These are phyloP conservation scores for Neofusicoccum kwambonambiense DNA, from an alignment of 2,329 filamentous ascomycete genomes.

Conservation along the genomic window DNA sequence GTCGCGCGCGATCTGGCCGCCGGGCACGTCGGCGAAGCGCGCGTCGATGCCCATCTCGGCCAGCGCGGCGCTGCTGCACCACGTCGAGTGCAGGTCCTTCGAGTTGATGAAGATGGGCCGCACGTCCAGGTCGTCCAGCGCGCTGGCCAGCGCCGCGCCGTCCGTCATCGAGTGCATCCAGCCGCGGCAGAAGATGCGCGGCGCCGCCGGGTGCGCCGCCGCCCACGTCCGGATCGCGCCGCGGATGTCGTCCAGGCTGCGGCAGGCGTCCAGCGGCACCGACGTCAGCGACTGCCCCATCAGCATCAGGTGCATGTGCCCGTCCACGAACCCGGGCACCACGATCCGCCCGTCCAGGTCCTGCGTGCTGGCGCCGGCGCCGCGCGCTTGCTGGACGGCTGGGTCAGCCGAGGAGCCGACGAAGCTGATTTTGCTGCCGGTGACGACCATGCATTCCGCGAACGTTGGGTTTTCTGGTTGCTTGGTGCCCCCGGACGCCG, in stretches of 20 bases:
- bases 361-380: slow-evolving; percentile 24
- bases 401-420: slow-evolving; percentile 33
- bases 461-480: slow-evolving; percentile 22
- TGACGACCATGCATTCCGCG: slow-evolving; percentile 40
- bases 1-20: slow-evolving; percentile 55
- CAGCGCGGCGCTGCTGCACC: slow-evolving; percentile 55
- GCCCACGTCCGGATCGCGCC: slow-evolving; percentile 48
- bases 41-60: slow-evolving; percentile 50
- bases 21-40: slow-evolving; percentile 47
- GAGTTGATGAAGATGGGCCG: slow-evolving; percentile 57
- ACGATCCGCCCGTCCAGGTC: slow-evolving; percentile 43
- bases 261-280: slow-evolving; percentile 48
- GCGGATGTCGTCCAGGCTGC: slow-evolving; percentile 51
- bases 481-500: slow-evolving; percentile 15
- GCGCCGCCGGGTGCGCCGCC: slow-evolving; percentile 43
- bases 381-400: slow-evolving; percentile 28
- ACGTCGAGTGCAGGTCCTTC: slow-evolving; percentile 57
- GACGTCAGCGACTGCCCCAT: slow-evolving; percentile 56
- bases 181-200: slow-evolving; percentile 52
- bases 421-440: slow-evolving; percentile 40
- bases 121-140: slow-evolving; percentile 53
- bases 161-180: slow-evolving; percentile 60
- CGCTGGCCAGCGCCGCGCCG: slow-evolving; percentile 48
- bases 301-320: slow-evolving; percentile 58
- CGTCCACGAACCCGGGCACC: slow-evolving; percentile 58